These are phyloP conservation scores for Phytophthora melonis DNA, from an alignment of 352 stramenopile species.

Conservation along the genomic window DNA sequence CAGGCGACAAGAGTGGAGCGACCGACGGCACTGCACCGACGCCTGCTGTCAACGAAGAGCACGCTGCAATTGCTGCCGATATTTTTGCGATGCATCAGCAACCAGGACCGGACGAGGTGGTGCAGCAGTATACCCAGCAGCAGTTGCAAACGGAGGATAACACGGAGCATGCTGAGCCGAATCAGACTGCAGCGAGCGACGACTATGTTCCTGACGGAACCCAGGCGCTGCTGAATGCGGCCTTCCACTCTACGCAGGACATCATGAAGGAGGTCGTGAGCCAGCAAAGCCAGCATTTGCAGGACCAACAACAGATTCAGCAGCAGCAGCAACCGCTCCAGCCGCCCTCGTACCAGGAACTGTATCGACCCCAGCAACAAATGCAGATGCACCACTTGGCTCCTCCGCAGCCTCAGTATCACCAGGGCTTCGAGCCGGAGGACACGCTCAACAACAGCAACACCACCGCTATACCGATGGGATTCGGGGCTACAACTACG, in stretches of 20 bases:
- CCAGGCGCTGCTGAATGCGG: constrained; percentile 70
- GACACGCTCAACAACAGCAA: constrained; percentile 47
- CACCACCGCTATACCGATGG: constrained; percentile 36
- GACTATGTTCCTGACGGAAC: constrained; percentile 66
- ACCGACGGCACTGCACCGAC: constrained; percentile 11
- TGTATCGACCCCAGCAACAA: constrained; percentile 45
- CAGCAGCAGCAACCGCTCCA: constrained; percentile 47
- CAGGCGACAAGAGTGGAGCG: constrained; percentile 30
- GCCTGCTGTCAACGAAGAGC: constrained; percentile 38
- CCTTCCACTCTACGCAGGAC: constrained; percentile 78
- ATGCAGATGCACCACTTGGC: constrained; percentile 49
- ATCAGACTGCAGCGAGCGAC: constrained; percentile 21
- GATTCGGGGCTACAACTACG: constrained; percentile 47
- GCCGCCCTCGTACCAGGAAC: constrained; percentile 43
- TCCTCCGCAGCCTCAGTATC: constrained; percentile 48
- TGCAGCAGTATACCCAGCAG: constrained; percentile 32
- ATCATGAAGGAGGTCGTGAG: constrained; percentile 77
- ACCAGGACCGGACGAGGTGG: constrained; percentile 29
- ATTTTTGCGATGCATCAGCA: constrained; percentile 54
- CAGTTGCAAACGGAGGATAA: constrained; percentile 25
- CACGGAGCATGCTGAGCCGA: constrained; percentile 25
- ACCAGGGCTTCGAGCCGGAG: constrained; percentile 72
- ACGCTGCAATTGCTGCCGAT: constrained; percentile 46
- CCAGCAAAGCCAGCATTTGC: constrained; percentile 54
- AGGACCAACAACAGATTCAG: constrained; percentile 48